Conservation (phyloP, 345 rosid species). For the Corchorus olitorius region DNA sequence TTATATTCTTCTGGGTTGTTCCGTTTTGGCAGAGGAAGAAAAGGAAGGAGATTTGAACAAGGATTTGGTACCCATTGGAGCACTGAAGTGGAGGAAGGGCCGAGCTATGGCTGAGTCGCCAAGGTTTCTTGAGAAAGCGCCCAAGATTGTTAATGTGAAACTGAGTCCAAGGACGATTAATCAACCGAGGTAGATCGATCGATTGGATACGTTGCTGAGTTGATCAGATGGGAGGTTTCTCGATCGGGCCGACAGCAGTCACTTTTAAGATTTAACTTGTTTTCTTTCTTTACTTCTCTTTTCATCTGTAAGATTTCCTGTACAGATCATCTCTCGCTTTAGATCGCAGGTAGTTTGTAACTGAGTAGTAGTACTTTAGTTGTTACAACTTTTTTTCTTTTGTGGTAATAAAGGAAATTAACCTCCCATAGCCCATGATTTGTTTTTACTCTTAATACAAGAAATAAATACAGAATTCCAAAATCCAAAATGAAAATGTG, state of each 20-base stretch:
- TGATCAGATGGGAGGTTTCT: slow-evolving; percentile 14
- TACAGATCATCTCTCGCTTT: too few relatives aligned
- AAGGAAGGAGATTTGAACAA: slow-evolving; percentile 23
- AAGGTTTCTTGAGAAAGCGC: slow-evolving; percentile 44
- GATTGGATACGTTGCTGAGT: not conserved
- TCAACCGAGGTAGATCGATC: slow-evolving; percentile 49
- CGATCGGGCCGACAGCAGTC: not conserved
- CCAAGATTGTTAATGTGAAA: slow-evolving; percentile 54
- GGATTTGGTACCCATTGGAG: slow-evolving; percentile 44
- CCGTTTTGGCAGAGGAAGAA: slow-evolving; percentile 27
- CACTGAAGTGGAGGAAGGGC: slow-evolving; percentile 42
- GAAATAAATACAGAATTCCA: too few relatives aligned
- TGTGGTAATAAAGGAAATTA: too few relatives aligned
- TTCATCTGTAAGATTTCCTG: not conserved
- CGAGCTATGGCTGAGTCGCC: slow-evolving; percentile 31
- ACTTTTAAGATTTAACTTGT: not conserved
- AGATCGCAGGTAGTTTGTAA: too few relatives aligned
- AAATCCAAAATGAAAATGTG: too few relatives aligned
- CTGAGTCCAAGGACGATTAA: slow-evolving; percentile 67
- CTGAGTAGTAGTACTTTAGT: too few relatives aligned
- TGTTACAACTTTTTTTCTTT: too few relatives aligned
- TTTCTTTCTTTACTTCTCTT: not conserved
- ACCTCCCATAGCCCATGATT: too few relatives aligned
- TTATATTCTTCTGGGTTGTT: not conserved
- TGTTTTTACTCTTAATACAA: too few relatives aligned